Evolutionary conservation across 495 filamentous ascomycete genomes (phyloP).

Genomic region (Lichenothelia convexa): DNA sequence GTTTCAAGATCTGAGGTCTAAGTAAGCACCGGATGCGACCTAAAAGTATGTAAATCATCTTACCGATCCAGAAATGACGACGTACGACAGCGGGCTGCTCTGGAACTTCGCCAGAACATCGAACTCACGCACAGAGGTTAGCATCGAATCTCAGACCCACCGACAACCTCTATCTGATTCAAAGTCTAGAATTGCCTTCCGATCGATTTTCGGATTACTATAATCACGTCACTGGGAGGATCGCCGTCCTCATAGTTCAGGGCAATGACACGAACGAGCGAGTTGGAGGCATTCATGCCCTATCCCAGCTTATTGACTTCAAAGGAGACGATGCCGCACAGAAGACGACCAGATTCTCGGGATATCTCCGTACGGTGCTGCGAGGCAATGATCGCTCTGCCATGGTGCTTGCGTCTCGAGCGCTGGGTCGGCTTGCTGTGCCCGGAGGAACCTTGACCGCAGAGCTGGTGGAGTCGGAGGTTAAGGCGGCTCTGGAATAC

Average conservation of each 20-base stretch:
- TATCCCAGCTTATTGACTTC: slow-evolving; percentile 86
- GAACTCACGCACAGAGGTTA: slow-evolving; percentile 18
- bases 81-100: slow-evolving; percentile 12
- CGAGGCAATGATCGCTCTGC: slow-evolving; percentile 74
- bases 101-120: slow-evolving; percentile 10
- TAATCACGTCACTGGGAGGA: slow-evolving; percentile 54
- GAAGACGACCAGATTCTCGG: slow-evolving; percentile 84
- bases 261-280: slow-evolving; percentile 72
- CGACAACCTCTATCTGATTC: slow-evolving; percentile 5
- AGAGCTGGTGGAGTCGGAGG: slow-evolving; percentile 90
- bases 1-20: slow-evolving; percentile 18
- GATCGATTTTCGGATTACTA: slow-evolving; percentile 68
- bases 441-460: slow-evolving; percentile 90
- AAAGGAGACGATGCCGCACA: slow-evolving; percentile 85
- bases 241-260: slow-evolving; percentile 54
- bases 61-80: slow-evolving; percentile 15
- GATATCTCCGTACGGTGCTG: slow-evolving; percentile 71
- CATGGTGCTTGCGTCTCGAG: slow-evolving; percentile 71
- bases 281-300: slow-evolving; percentile 76
- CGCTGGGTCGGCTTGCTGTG: slow-evolving; percentile 71
- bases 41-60: not conserved
- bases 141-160: not conserved
- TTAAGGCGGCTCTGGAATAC: slow-evolving; percentile 88
- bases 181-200: slow-evolving; percentile 46
- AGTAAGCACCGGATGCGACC: slow-evolving; percentile 8